A percentile compares a stretch with the other conserved stretches of the same genome.
Conservation (phyloP, 2,329 filamentous ascomycete genomes). For the Exophiala lecanii-corni region DNA sequence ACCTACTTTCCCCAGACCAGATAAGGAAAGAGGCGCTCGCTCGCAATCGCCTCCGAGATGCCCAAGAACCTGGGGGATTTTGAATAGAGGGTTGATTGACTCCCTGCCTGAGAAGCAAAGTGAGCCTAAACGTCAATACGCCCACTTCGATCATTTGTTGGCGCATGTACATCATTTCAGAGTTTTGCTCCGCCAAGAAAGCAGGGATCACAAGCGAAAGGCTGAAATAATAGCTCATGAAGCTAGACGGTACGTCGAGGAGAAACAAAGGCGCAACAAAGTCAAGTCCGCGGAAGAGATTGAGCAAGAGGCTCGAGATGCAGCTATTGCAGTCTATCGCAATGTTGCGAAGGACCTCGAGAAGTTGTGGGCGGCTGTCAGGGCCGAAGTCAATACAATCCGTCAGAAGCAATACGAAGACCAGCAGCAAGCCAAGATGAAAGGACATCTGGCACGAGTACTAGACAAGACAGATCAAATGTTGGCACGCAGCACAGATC, state of each 20-base stretch:
- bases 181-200: slow-evolving; percentile 73
- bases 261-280: slow-evolving; percentile 52
- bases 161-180: slow-evolving; percentile 77
- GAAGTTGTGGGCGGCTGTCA: slow-evolving; percentile 57
- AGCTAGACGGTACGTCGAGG: slow-evolving; percentile 52
- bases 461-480: slow-evolving; percentile 55
- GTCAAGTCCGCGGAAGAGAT: slow-evolving; percentile 60
- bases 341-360: slow-evolving; percentile 63
- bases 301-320: slow-evolving; percentile 67
- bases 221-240: slow-evolving; percentile 25
- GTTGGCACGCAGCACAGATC: slow-evolving; percentile 38
- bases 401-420: slow-evolving; percentile 57
- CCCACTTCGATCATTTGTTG: slow-evolving; percentile 80
- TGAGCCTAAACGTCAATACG: slow-evolving; percentile 73
- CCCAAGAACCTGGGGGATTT: slow-evolving; percentile 69
- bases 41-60: slow-evolving; percentile 67
- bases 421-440: slow-evolving; percentile 52
- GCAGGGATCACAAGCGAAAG: slow-evolving; percentile 52
- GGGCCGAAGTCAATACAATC: slow-evolving; percentile 53
- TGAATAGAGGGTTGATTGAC: slow-evolving; percentile 43
- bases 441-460: slow-evolving; percentile 47
- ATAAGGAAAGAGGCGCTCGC: slow-evolving; percentile 63
- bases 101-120: slow-evolving; percentile 66
- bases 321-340: slow-evolving; percentile 65
- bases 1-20: slow-evolving; percentile 52